Evolutionary conservation across 352 stramenopile species (phyloP).

Genomic region (Phytophthora aleatoria): DNA sequence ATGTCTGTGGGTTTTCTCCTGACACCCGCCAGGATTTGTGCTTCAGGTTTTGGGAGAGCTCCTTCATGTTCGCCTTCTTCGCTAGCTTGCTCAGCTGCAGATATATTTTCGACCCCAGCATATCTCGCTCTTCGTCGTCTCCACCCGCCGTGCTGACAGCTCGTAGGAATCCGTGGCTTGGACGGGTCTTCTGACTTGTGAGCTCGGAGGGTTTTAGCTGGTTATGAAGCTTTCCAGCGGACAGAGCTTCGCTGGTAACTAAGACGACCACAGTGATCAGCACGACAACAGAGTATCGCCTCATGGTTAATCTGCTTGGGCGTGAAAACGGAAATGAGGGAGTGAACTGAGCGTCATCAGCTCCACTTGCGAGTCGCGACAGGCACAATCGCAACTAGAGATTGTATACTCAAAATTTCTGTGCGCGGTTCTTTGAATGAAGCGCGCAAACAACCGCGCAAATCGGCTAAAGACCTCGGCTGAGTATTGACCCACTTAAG

Average conservation of each 20-base stretch:
- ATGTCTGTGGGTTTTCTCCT: background rate
- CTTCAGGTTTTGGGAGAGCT: constrained; percentile 8
- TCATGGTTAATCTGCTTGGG: background rate
- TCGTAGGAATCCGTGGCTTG: background rate
- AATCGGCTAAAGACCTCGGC: too few species aligned
- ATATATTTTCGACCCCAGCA: background rate
- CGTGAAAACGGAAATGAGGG: background rate
- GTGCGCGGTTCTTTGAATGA: too few species aligned
- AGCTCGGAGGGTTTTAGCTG: background rate
- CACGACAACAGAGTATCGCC: background rate
- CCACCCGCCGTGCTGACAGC: background rate
- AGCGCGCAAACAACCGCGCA: too few species aligned
- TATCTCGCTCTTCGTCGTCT: constrained; percentile 11
- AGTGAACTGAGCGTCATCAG: background rate
- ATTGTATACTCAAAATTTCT: too few species aligned
- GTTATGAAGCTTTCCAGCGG: background rate
- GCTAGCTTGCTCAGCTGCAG: constrained; percentile 4
- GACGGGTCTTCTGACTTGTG: background rate
- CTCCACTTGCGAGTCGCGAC: too few species aligned
- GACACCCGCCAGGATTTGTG: constrained; percentile 11
- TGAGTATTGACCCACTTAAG: too few species aligned
- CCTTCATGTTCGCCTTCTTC: constrained; percentile 2
- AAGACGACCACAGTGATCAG: background rate
- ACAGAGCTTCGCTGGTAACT: background rate
- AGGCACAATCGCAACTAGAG: too few species aligned